Evolutionary conservation across 805 yeast genomes (phyloP), one percentile per base, ranked within the genome.

Genomic region (Yamadazyma sp.): DNA sequence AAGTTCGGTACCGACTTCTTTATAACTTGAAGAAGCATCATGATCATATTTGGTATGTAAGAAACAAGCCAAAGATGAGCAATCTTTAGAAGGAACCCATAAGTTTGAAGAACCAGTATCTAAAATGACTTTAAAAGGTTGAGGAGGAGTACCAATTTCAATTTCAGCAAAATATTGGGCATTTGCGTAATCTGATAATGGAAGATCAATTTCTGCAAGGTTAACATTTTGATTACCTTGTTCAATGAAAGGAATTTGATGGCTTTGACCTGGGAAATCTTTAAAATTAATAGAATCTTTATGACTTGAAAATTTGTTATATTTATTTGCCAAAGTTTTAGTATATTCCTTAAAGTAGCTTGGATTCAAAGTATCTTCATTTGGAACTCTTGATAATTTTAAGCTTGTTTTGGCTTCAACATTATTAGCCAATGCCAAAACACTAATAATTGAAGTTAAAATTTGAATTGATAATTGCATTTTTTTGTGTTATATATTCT

Each of bases 91-190:
- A 36, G 98, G 98, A 44, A 93, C 87, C 98, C 98, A 93, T 68
- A 93, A 73, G 65, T 93, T 93, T 29, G 97, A 85, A 29, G 96
- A 86, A 26, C 98, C 98, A 17, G 98, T 91, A 64, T 93, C 98
- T 54, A 93, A 73, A 44, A 93, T 79, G 33, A 93, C 98, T 73
- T 91, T 91, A 67, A 93, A 93, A 12, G 76, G 60, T 70, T 93
- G 98, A 32, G 85, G 86, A 7, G 98, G 98, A 26, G 96, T 84
- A 49, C 98, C 98, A 40, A 93, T 55, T 39, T 79, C 70, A 51
- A 93, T 85, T 56, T 91, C 97, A 28, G 98, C 83, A 60, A 75
- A 93, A 66, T 93, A 91, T 69, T 93, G 98, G 27, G 98, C 98
- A 60, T 93, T 93, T 66, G 86, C 65, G 64, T 91, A 93, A 70